Base-by-base conservation (phyloP, 1,139 yeast genomes). In the Geotrichum aggregatum region DNA sequence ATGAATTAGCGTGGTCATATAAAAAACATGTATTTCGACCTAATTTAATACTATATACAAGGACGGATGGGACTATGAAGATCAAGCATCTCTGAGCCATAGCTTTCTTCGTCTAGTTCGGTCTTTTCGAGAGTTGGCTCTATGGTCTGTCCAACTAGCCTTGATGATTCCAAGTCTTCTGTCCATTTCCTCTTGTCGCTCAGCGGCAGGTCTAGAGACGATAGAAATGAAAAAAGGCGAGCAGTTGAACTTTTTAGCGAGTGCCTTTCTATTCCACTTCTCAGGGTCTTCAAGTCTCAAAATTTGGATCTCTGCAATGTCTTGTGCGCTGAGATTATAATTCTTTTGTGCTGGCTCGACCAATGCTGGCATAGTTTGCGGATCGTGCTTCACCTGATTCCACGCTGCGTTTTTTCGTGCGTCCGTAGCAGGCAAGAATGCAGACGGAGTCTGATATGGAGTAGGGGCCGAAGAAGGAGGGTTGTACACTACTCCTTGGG, bases 391-490 rank as follows among this genome's bases (percentile, higher is more conserved):
- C 10, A 56, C 57, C 33, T 66, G 65, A 41, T 67, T 61, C 30
- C 62, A 56, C 1, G 66, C 69, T 55, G 74, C 52, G 14, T 22
- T 30, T 31, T 52, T 76, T 61, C 95, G 77, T 31, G 80, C 80
- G 63, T 86, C 94, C 7, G 68, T 62, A 1, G 69, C 62, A 2
- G 96, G 96, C 52, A 87, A 70, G 65, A 87, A 87, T 3, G 82
- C 82, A 57, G 76, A 77, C 33, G 96, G 95, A 0, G 95, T 87
- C 28, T 76, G 71, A 28, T 79, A 72, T 46, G 84, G 82, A 11
- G 80, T 71, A 39, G 83, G 82, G 35, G 74, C 71, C 5, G 73
- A 55, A 2, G 76, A 72, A 8, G 76, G 68, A 1, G 76, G 76
- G 56, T 71, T 71, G 59, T 68, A 68, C 5, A 66, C 66, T 5